Evolutionary conservation across 495 filamentous ascomycete genomes (phyloP).

Genomic region (Sabuloglossum arenarium): DNA sequence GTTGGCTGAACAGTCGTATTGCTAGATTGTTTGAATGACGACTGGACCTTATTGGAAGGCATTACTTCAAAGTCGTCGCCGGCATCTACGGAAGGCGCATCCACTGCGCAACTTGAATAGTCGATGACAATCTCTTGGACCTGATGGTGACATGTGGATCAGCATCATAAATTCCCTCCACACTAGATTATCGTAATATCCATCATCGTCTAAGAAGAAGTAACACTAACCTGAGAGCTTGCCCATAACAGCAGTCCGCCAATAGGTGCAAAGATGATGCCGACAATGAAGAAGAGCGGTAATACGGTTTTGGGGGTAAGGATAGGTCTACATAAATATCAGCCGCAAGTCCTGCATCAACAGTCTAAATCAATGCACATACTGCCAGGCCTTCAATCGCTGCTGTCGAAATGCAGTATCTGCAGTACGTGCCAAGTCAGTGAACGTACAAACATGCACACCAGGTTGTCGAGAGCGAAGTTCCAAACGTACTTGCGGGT

Average conservation of each 20-base stretch:
- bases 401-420: constrained; percentile 89
- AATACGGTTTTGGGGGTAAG: constrained; percentile 83
- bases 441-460: neutral
- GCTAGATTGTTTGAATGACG: constrained; percentile 37
- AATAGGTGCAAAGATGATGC: constrained; percentile 72
- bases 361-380: constrained; percentile 15
- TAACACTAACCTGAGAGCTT: constrained; percentile 38
- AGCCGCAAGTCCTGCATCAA: constrained; percentile 5
- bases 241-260: constrained; percentile 71
- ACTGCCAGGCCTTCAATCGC: constrained; percentile 89
- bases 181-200: neutral
- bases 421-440: neutral
- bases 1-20: constrained; percentile 13
- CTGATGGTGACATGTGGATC: constrained; percentile 20
- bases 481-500: constrained; percentile 25
- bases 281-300: constrained; percentile 71
- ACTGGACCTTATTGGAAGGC: constrained; percentile 31
- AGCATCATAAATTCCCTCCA: neutral
- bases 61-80: constrained; percentile 19
- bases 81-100: constrained; percentile 23
- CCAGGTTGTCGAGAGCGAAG: neutral
- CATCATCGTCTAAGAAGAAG: neutral
- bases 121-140: constrained; percentile 82
- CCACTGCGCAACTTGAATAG: constrained; percentile 51
- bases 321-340: constrained; percentile 44